Evolutionary conservation across 345 rosid genomes (phyloP), one percentile per base, ranked within the genome.

Genomic region (Litchi chinensis): DNA sequence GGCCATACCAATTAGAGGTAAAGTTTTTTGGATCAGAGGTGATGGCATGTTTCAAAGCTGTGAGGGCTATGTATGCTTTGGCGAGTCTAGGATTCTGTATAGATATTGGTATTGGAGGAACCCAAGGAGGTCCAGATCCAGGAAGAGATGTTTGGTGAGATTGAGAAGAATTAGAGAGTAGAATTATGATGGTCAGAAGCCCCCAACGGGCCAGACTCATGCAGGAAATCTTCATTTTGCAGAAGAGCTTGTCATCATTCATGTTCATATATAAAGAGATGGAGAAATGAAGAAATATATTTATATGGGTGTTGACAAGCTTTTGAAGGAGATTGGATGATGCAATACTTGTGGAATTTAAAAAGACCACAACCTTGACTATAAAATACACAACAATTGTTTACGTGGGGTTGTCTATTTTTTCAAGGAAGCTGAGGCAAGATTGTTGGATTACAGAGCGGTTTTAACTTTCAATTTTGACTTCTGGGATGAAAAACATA

Each of bases 1-100:
- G 91, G 62, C 97, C 98, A 52, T 76, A 82, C 98, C 98, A 95
- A 65, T 91, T 87, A 0, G 87, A 71, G 39, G 97, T 90, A 78
- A 91, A 84, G 66, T 84, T 82, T 54, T 84, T 82, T 39, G 98
- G 98, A 87, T 95, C 98, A 19, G 90, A 88, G 9, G 85, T 86
- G 54, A 95, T 93, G 65, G 87, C 76, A 68, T 81, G 77, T 75
- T 93, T 95, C 93, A 91, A 93, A 26, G 97, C 94, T 76, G 92
- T 90, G 40, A 95, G 93, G 70, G 97, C 97, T 68, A 63, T 50
- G 77, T 80, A 93, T 37, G 98, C 98, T 10, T 85, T 82, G 59
- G 48, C 77, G 73, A 93, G 98, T 76, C 93, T 87, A 12, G 95
- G 92, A 87, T 92, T 93, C 43, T 68, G 57, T 73, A 83, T 67